Evolutionary conservation across 192 early-diverging fungal species (phyloP), one percentile per base, ranked within the genome.

Genomic region (Coemansia sp.): DNA sequence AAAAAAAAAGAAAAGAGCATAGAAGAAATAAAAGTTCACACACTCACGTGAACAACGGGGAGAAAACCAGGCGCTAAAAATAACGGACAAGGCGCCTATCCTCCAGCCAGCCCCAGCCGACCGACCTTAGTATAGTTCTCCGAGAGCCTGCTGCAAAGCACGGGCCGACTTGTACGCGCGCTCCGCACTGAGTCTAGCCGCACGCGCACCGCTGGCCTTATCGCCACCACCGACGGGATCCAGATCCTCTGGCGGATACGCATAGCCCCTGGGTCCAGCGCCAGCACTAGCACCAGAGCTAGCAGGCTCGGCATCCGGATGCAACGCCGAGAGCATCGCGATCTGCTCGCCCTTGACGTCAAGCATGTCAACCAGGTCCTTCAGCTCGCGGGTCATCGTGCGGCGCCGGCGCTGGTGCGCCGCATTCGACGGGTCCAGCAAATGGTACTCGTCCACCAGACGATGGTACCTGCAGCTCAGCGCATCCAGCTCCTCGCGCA

Each of bases 261-360:
- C n/a, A n/a, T n/a, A n/a, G n/a, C n/a, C n/a, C n/a, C n/a, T n/a
- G n/a, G n/a, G n/a, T n/a, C n/a, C n/a, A n/a, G n/a, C n/a, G n/a
- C n/a, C n/a, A 5, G n/a, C 49, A 36, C 26, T 39, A 5, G 49
- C 48, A 21, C 21, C 22, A 18, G 41, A 16, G 13, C 15, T 41
- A 19, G 19, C n/a, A 15, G 59, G 47, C 2, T 56, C 43, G 6
- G 61, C 61, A 18, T n/a, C 56, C 5, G 74, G 79, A 19, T 82
- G 79, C 65, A 82, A 60, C 2, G 45, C 65, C 9, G 74, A 70
- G 5, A 82, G 49, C 43, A 77, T 68, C 3, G 79, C 65, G 36
- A 83, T 83, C 69, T 83, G 81, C 76, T 83, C 81, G 59, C 76
- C 76, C 69, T 83, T 83, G 40, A 74, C 76, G 21, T 83, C 76